A percentile compares a stretch with the other conserved stretches of the same genome.
Conservation (phyloP, 176 grass and related monocot genomes). For the Zea luxurians region DNA sequence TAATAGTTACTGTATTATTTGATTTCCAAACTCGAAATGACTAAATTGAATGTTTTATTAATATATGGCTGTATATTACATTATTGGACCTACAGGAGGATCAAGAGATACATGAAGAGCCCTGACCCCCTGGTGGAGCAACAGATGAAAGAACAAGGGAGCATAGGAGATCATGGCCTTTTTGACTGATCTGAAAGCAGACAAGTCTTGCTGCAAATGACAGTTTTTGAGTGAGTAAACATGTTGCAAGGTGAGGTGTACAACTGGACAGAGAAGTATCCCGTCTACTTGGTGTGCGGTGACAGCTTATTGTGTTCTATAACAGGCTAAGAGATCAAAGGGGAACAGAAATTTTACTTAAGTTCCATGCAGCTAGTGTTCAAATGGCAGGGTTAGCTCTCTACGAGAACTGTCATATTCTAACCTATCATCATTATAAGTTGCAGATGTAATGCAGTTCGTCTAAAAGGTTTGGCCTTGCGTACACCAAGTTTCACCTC, state of each 20-base stretch:
- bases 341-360: slow-evolving; percentile 42
- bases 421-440: slow-evolving; percentile 48
- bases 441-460: slow-evolving; percentile 39
- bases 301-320: slow-evolving; percentile 48
- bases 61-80: slow-evolving; percentile 19
- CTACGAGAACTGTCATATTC: slow-evolving; percentile 38
- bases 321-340: slow-evolving; percentile 32
- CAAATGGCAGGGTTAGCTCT: slow-evolving; percentile 55
- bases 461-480: slow-evolving; percentile 64
- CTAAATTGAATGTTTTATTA: slow-evolving; percentile 19
- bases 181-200: slow-evolving; percentile 61
- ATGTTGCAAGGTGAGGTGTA: slow-evolving; percentile 38
- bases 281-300: slow-evolving; percentile 46
- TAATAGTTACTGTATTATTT: slow-evolving; percentile 27
- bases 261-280: slow-evolving; percentile 25
- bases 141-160: slow-evolving; percentile 58
- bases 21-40: slow-evolving; percentile 2
- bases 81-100: slow-evolving; percentile 45
- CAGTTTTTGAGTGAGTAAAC: slow-evolving; percentile 10
- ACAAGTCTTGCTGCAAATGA: slow-evolving; percentile 23
- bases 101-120: slow-evolving; percentile 71
- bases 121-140: slow-evolving; percentile 75
- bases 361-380: slow-evolving; percentile 33
- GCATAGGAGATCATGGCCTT: slow-evolving; percentile 45
- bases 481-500: slow-evolving; percentile 45